Percentiles rank a stretch among this genome's conserved stretches.
Conservation (phyloP, 495 filamentous ascomycete species). For the Daldinia grandis region DNA sequence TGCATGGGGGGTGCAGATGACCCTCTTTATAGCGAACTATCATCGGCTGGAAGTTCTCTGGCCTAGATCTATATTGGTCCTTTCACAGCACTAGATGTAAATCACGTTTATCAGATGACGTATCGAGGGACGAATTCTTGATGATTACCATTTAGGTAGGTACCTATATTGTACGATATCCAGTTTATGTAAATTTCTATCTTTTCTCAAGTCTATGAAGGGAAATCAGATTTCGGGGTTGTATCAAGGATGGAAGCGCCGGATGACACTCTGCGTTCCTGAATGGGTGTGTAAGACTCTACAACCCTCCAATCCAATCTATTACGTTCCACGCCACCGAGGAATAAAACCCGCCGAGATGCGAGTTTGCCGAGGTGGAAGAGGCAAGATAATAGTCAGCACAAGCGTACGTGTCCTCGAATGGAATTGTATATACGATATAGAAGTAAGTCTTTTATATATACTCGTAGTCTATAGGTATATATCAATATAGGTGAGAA, state of each 20-base stretch:
- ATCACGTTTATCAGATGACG: slow-evolving; percentile 21
- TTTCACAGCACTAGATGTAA: slow-evolving; percentile 12
- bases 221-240: not conserved
- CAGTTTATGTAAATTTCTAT: slow-evolving; percentile 11
- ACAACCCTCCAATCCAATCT: slow-evolving; percentile 29
- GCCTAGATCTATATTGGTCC: slow-evolving; percentile 20
- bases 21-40: slow-evolving; percentile 43
- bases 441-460: not conserved
- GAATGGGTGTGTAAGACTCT: slow-evolving; percentile 37
- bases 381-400: slow-evolving; percentile 1
- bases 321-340: slow-evolving; percentile 25
- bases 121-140: slow-evolving; percentile 5
- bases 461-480: not conserved
- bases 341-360: slow-evolving; percentile 12
- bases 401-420: not conserved
- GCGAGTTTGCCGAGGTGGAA: slow-evolving; percentile 19
- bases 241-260: slow-evolving; percentile 41
- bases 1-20: slow-evolving; percentile 47
- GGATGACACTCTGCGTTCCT: slow-evolving; percentile 32
- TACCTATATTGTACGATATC: slow-evolving; percentile 8
- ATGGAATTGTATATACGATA: not conserved
- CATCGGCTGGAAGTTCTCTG: slow-evolving; percentile 33
- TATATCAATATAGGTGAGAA: not conserved
- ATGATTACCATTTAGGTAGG: not conserved
- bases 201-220: slow-evolving; percentile 16